These are phyloP conservation scores for Phytophthora brassicae DNA, from an alignment of 352 stramenopile genomes.

Conservation along the genomic window DNA sequence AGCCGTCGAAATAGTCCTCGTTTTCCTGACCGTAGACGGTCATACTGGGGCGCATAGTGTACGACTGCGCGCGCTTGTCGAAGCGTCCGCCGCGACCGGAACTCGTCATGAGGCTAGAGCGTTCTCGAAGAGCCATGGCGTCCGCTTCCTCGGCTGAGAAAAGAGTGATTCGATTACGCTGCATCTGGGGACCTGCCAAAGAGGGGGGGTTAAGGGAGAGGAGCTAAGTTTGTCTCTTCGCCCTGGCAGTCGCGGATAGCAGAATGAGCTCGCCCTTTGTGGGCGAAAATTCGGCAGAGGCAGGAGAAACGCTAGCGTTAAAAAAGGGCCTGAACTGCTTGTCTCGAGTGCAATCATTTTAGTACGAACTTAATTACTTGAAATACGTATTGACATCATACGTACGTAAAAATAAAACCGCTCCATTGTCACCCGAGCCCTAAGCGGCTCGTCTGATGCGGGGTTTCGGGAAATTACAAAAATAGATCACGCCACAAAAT, in stretches of 20 bases:
- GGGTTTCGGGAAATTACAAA: slow-evolving; percentile 19
- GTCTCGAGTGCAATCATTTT: slow-evolving; percentile 23
- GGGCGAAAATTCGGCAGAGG: slow-evolving; percentile 25
- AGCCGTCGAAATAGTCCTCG: slow-evolving; percentile 61
- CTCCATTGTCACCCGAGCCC: slow-evolving; percentile 6
- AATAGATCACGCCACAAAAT: slow-evolving; percentile 10
- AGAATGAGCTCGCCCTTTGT: slow-evolving; percentile 27
- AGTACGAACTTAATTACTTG: neutral
- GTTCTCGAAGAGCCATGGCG: slow-evolving; percentile 72
- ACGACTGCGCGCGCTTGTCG: slow-evolving; percentile 45
- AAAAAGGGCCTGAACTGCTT: neutral
- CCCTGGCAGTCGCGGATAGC: slow-evolving; percentile 27
- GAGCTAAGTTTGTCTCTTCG: slow-evolving; percentile 3
- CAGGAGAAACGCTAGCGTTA: slow-evolving; percentile 1
- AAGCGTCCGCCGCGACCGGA: slow-evolving; percentile 35
- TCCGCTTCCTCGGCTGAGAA: slow-evolving; percentile 71
- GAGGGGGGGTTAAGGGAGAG: too few relatives aligned
- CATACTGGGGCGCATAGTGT: slow-evolving; percentile 61
- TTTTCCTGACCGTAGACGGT: slow-evolving; percentile 63
- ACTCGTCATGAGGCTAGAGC: slow-evolving; percentile 32
- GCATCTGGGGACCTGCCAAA: slow-evolving; percentile 22
- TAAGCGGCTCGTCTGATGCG: slow-evolving; percentile 5
- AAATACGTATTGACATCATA: neutral
- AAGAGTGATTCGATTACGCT: slow-evolving; percentile 70
- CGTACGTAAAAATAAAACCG: neutral